Base-by-base conservation (phyloP, 1,139 yeast genomes). In the Pichia sp. region DNA sequence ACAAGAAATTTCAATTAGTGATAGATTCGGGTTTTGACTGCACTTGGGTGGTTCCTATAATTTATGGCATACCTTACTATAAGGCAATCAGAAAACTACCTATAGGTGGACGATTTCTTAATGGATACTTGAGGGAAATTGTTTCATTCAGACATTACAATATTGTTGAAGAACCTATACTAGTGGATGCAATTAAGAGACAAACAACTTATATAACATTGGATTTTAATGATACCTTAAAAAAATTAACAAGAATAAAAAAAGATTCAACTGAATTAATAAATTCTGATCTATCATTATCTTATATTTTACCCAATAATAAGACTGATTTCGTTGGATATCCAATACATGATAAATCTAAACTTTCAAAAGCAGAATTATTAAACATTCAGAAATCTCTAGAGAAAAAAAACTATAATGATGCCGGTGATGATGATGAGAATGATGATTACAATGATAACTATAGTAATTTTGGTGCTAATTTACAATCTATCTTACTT, bases 141-240 rank as follows among this genome's bases (percentile, higher is more conserved):
- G 78, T 92, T 16, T 88, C 97, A 4, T 92, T 86, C 62, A 74
- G 97, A 50, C 95, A 94, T 68, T 92, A 90, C 66, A 94, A 94
- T 61, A 90, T 94, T 59, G 82, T 87, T 63, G 97, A 90, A 53
- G 98, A 94, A 64, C 85, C 96, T 0, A 73, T 85, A 8, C 69
- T 94, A 45, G 82, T 92, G 45, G 87, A 90, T 61, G 82, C 85
- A 37, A 85, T 94, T 56, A 92, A 94, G 61, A 96, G 92, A 59
- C 71, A 77, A 34, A 76, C 94, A 7, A 79, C 92, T 58, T 89
- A 79, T 63, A 79, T 90, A 42, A 82, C 95, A 1, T 57, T 61
- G 15, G 80, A 90, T 56, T 92, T 84, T 60, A 74, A 73, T 38
- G 68, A 68, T 18, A 80, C 85, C 24, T 68, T 90, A 49, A 69